Percentiles rank a stretch among this genome's conserved stretches.
phyloP scores from a whole-genome alignment of 1,284 basidiomycete species.

The Fomes fomentarius region DNA sequence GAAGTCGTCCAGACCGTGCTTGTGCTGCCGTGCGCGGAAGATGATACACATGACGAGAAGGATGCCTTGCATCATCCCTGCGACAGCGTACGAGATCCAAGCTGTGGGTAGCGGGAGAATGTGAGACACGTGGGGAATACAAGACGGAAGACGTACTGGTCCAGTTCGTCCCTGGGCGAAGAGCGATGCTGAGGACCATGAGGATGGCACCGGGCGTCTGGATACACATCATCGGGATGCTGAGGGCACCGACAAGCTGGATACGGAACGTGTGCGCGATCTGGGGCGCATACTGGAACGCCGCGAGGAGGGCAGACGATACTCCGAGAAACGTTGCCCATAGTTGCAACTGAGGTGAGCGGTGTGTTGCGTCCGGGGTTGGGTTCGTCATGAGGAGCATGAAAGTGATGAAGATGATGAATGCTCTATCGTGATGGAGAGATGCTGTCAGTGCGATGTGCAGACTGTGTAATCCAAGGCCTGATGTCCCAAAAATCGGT shows the following conservation, averaged over 20 bases:
- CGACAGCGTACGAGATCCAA: conserved; percentile 86
- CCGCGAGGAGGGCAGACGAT: conserved; percentile 78
- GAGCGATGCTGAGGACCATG: conserved; percentile 86
- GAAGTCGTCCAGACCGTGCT: conserved; percentile 91
- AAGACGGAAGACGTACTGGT: conserved; percentile 57
- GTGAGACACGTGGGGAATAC: conserved; percentile 9
- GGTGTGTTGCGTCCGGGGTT: conserved; percentile 40
- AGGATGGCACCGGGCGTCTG: conserved; percentile 91
- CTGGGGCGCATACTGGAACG: conserved; percentile 89
- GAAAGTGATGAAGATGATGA: conserved; percentile 57
- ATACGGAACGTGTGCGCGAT: conserved; percentile 78
- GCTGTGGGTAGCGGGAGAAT: conserved; percentile 41
- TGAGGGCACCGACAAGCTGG: conserved; percentile 89
- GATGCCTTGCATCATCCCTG: conserved; percentile 84
- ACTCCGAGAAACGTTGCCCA: conserved; percentile 92
- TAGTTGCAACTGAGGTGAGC: conserved; percentile 46
- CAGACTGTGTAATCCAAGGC: conserved; percentile 16
- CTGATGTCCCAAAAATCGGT: too few species aligned
- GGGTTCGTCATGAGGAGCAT: conserved; percentile 53
- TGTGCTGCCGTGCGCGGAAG: conserved; percentile 79
- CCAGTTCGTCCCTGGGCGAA: conserved; percentile 83
- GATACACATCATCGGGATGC: conserved; percentile 93
- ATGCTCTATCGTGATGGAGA: conserved; percentile 41
- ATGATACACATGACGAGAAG: conserved; percentile 81
- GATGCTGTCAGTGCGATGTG: too few species aligned